Conservation (phyloP, 306 rosid genomes). For the Lupinus albus region DNA sequence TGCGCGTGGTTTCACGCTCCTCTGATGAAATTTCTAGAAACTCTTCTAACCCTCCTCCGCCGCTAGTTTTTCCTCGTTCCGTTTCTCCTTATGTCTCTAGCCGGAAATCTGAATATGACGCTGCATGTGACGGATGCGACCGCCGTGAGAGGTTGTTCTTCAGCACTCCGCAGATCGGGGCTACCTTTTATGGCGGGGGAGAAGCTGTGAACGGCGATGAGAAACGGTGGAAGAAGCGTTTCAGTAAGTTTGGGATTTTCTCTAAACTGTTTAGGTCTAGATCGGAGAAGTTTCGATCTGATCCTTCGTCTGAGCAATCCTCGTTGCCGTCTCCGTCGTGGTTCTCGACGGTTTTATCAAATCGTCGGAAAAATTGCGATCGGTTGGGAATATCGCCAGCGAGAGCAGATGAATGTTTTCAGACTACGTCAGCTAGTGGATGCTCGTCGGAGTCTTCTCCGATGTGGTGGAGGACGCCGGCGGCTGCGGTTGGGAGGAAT, state of each 20-base stretch:
- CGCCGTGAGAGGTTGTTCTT: slow-evolving; percentile 54
- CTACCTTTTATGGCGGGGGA: slow-evolving; percentile 38
- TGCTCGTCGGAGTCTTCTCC: slow-evolving; percentile 65
- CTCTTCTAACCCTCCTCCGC: slow-evolving; percentile 49
- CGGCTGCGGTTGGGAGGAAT: slow-evolving; percentile 31
- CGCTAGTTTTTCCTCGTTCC: slow-evolving; percentile 74
- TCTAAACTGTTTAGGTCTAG: slow-evolving; percentile 53
- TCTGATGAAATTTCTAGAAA: slow-evolving; percentile 46
- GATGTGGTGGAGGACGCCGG: slow-evolving; percentile 65
- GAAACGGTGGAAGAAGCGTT: slow-evolving; percentile 53
- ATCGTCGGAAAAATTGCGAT: slow-evolving; percentile 46
- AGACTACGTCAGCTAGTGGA: slow-evolving; percentile 62
- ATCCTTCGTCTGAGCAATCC: slow-evolving; percentile 48
- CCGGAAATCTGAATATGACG: slow-evolving; percentile 63
- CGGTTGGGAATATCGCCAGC: slow-evolving; percentile 69
- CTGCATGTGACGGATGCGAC: slow-evolving; percentile 39
- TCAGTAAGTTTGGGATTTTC: slow-evolving; percentile 52
- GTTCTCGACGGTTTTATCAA: slow-evolving; percentile 61
- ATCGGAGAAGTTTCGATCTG: slow-evolving; percentile 61
- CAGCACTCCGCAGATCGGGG: slow-evolving; percentile 89
- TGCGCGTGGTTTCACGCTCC: slow-evolving; percentile 50
- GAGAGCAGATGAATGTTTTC: slow-evolving; percentile 51
- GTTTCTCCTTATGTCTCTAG: slow-evolving; percentile 86
- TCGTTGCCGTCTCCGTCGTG: slow-evolving; percentile 58
- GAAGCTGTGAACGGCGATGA: not conserved